Evolutionary conservation across 352 stramenopile genomes (phyloP), one percentile per base, ranked within the genome.

Genomic region (Phytophthora podocarpi): DNA sequence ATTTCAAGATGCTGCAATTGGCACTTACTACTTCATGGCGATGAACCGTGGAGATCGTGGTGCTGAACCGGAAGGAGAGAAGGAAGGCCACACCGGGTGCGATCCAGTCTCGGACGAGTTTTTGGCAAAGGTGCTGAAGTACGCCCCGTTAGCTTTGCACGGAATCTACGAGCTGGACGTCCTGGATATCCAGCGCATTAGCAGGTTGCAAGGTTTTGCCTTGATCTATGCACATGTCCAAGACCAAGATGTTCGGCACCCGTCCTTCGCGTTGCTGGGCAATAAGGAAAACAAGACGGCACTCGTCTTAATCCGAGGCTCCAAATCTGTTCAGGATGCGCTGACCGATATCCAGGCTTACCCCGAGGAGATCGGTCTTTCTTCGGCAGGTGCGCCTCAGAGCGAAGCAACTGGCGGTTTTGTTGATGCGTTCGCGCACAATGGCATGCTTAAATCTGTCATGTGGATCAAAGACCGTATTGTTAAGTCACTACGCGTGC

Each of bases 391-490:
- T 45, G 72, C 67, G 12, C 53, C 73, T 24, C 60, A 68, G 4
- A 78, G 68, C 28, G 78, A 90, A 23, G 66, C 74, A 18, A 74
- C 69, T 8, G 84, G 82, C 41, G 86, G 86, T 1, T 91, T 92
- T 70, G 82, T 95, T 11, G 86, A 95, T 49, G 83, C 86, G 8
- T 96, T 94, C 46, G 87, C 87, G 1, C 87, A 96, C 49, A 93
- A 94, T 49, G 87, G 87, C 0, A 96, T 96, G 85, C 52, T 92
- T 7, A 90, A 93, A 59, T 83, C 87, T 20, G 85, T 88, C 10
- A 89, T 92, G 80, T 94, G 85, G 85, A 93, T 96, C 41, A 96
- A 92, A 37, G 80, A 93, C 16, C 80, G 85, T 16, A 91, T 94
- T 35, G 77, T 93, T 20, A 72, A 80, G 18, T 91, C 87, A 1